A percentile compares a stretch with the other conserved stretches of the same genome.
Conservation (phyloP, 768 basidiomycete species). For the Serendipita sp. region DNA sequence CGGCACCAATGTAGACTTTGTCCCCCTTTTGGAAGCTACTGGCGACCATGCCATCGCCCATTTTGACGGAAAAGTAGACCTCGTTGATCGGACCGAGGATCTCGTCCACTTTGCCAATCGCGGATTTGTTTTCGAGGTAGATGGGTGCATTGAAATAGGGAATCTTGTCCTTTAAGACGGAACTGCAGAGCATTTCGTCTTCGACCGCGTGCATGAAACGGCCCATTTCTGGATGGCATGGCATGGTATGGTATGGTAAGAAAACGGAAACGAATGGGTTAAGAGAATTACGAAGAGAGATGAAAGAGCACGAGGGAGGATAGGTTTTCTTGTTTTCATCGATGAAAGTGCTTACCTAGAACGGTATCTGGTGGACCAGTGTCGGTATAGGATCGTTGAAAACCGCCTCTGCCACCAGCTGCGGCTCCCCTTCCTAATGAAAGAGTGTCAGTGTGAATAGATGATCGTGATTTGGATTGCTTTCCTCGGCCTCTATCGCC, state of each 20-base stretch:
- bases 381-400: conserved; percentile 42
- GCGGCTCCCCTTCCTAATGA: conserved; percentile 37
- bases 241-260: neutral
- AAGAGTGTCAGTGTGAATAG: conserved; percentile 7
- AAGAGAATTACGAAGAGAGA: neutral
- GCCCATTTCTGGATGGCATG: conserved; percentile 57
- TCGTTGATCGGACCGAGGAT: conserved; percentile 99
- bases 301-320: too few relatives aligned
- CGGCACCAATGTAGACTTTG: conserved; percentile 94
- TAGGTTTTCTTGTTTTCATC: too few relatives aligned
- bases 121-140: conserved; percentile 89
- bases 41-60: conserved; percentile 90
- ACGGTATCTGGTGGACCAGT: conserved; percentile 66
- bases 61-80: conserved; percentile 95
- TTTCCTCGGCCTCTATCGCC: conserved; percentile 37
- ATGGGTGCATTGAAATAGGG: conserved; percentile 99
- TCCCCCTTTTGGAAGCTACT: conserved; percentile 94
- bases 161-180: conserved; percentile 72
- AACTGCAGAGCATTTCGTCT: conserved; percentile 93
- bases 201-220: conserved; percentile 89
- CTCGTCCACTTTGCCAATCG: conserved; percentile 95
- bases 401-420: conserved; percentile 41
- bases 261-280: neutral
- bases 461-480: conserved; percentile 4
- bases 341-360: conserved; percentile 29